phyloP scores from a whole-genome alignment of 352 stramenopile genomes.

The Globisporangium iwayamae region DNA sequence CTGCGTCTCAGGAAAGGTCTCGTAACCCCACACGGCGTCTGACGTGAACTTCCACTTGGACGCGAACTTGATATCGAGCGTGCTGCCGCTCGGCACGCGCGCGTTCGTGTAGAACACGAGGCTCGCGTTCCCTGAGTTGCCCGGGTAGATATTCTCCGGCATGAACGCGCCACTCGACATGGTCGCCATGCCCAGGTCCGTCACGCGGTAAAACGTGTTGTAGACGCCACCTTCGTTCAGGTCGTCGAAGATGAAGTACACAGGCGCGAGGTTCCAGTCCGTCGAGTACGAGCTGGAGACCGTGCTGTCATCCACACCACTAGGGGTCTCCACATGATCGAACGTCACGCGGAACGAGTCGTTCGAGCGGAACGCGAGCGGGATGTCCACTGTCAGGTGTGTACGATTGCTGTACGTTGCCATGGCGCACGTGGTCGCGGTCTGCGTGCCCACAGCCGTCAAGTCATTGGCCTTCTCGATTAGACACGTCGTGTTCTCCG shows the following conservation, averaged over 20 bases:
- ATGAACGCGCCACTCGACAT: slow-evolving; percentile 75
- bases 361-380: slow-evolving; percentile 37
- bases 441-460: slow-evolving; percentile 14
- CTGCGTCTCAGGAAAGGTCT: slow-evolving; percentile 24
- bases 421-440: slow-evolving; percentile 38
- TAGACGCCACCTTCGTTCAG: slow-evolving; percentile 56
- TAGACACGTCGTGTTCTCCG: slow-evolving; percentile 35
- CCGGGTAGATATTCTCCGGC: slow-evolving; percentile 82
- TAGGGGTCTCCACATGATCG: slow-evolving; percentile 58
- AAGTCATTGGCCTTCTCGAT: slow-evolving; percentile 27
- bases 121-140: slow-evolving; percentile 72
- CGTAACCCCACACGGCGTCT: slow-evolving; percentile 51
- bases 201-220: slow-evolving; percentile 62
- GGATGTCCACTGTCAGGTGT: slow-evolving; percentile 70
- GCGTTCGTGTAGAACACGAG: slow-evolving; percentile 76
- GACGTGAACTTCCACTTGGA: slow-evolving; percentile 60
- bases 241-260: slow-evolving; percentile 81
- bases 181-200: slow-evolving; percentile 33
- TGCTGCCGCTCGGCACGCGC: slow-evolving; percentile 43
- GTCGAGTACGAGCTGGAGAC: slow-evolving; percentile 44
- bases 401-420: slow-evolving; percentile 49
- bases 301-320: slow-evolving; percentile 42
- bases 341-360: slow-evolving; percentile 69
- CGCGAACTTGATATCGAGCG: slow-evolving; percentile 54
- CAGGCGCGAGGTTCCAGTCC: slow-evolving; percentile 48